phyloP scores from a whole-genome alignment of 306 rosid species.

The Prunus padus region DNA sequence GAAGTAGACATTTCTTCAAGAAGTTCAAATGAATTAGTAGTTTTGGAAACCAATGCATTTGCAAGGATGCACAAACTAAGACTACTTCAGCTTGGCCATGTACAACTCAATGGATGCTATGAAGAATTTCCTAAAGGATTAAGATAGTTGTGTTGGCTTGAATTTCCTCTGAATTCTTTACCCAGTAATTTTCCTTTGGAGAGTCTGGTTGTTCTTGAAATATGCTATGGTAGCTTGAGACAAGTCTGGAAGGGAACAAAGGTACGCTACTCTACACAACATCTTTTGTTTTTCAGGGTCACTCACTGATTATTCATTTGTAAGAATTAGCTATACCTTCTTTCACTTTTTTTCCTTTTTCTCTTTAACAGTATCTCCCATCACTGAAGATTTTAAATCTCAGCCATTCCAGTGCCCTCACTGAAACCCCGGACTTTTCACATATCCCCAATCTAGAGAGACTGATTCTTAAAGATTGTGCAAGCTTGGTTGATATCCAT shows the following conservation, averaged over 20 bases:
- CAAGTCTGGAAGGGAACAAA: background rate
- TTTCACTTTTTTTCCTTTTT: background rate
- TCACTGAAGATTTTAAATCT: slow-evolving; percentile 11
- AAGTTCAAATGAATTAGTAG: background rate
- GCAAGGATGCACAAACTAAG: background rate
- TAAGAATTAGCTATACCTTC: background rate
- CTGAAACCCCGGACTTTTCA: background rate
- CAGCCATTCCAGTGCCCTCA: slow-evolving; percentile 17
- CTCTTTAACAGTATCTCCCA: background rate
- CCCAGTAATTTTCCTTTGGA: background rate
- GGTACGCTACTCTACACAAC: background rate
- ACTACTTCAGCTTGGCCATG: background rate
- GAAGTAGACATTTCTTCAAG: background rate
- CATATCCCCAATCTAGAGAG: slow-evolving; percentile 5
- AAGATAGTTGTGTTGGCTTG: slow-evolving; percentile 14
- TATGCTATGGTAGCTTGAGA: slow-evolving; percentile 3
- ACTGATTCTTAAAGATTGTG: slow-evolving; percentile 6
- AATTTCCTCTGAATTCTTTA: background rate
- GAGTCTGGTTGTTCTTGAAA: slow-evolving; percentile 19
- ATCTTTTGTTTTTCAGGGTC: background rate
- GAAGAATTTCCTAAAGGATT: background rate
- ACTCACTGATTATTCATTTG: background rate
- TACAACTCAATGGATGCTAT: background rate
- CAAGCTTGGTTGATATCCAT: background rate
- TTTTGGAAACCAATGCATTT: background rate